A percentile compares a stretch with the other conserved stretches of the same genome.
Evolutionary conservation across 352 stramenopile genomes (phyloP).

Genomic region (Blastocystis hominis): DNA sequence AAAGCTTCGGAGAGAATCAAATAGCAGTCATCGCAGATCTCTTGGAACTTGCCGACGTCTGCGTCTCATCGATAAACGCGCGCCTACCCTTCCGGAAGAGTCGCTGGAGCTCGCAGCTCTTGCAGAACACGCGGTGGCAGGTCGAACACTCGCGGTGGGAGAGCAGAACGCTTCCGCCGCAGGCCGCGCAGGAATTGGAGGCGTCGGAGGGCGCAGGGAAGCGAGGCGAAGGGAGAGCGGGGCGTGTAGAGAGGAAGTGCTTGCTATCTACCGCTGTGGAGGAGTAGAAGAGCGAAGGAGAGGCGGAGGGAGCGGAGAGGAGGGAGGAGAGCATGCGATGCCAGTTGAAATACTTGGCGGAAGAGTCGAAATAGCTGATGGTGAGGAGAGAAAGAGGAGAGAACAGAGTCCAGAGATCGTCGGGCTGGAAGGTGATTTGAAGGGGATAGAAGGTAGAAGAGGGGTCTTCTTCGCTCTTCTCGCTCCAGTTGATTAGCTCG

Average conservation of each 20-base stretch:
- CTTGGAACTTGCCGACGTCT: not conserved
- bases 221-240: not conserved
- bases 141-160: not conserved
- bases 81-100: not conserved
- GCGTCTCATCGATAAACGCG: not conserved
- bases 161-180: not conserved
- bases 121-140: not conserved
- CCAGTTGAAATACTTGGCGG: too few species aligned
- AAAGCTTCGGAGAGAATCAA: not conserved
- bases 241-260: not conserved
- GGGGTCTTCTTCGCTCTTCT: not conserved
- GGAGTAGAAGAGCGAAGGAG: not conserved
- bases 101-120: not conserved
- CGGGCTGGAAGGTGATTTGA: too few species aligned
- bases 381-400: too few species aligned
- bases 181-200: not conserved
- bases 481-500: not conserved
- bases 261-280: not conserved
- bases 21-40: conserved; percentile 18
- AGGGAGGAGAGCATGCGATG: too few species aligned
- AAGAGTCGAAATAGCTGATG: too few species aligned
- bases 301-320: too few species aligned
- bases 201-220: not conserved
- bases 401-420: too few species aligned
- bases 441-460: too few species aligned